Conservation (phyloP, 768 basidiomycete species). For the Russula compacta region DNA sequence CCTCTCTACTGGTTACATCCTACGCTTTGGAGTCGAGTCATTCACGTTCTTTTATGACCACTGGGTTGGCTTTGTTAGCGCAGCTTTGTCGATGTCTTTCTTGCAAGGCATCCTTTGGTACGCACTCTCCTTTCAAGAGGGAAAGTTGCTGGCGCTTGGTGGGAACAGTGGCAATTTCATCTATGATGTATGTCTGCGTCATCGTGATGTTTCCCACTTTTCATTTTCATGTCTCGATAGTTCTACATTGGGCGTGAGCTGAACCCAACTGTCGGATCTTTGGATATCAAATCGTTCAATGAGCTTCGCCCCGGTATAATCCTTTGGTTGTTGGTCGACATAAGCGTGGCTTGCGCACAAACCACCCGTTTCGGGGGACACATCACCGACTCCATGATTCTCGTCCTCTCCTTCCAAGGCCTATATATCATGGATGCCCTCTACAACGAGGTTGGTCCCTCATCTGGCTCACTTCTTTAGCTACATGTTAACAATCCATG, state of each 20-base stretch:
- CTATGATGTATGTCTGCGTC: slow-evolving; percentile 68
- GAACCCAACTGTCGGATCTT: slow-evolving; percentile 74
- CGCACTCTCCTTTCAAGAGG: slow-evolving; percentile 53
- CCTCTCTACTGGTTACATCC: slow-evolving; percentile 55
- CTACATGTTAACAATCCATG: not conserved
- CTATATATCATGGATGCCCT: slow-evolving; percentile 82
- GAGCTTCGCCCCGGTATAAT: slow-evolving; percentile 88
- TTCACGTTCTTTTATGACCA: slow-evolving; percentile 90
- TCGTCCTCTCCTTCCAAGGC: slow-evolving; percentile 76
- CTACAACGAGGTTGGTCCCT: slow-evolving; percentile 71
- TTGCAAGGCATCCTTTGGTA: slow-evolving; percentile 70
- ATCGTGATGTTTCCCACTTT: not conserved
- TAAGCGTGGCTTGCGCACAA: slow-evolving; percentile 88
- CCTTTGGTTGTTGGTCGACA: slow-evolving; percentile 83
- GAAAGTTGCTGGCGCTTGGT: slow-evolving; percentile 77
- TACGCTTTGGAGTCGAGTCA: slow-evolving; percentile 63
- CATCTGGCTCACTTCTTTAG: not conserved
- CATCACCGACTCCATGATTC: slow-evolving; percentile 86
- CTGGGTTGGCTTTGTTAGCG: slow-evolving; percentile 84
- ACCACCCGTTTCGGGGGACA: slow-evolving; percentile 67
- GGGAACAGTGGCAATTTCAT: slow-evolving; percentile 82
- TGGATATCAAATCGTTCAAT: slow-evolving; percentile 70
- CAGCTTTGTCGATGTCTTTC: slow-evolving; percentile 68
- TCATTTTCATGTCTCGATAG: slow-evolving; percentile 30
- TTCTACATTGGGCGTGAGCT: slow-evolving; percentile 93